Percentiles rank a stretch among this genome's conserved stretches.
Evolutionary conservation across 108 stramenopile species (phyloP).

Genomic region (Nannochloropsis oceanica): DNA sequence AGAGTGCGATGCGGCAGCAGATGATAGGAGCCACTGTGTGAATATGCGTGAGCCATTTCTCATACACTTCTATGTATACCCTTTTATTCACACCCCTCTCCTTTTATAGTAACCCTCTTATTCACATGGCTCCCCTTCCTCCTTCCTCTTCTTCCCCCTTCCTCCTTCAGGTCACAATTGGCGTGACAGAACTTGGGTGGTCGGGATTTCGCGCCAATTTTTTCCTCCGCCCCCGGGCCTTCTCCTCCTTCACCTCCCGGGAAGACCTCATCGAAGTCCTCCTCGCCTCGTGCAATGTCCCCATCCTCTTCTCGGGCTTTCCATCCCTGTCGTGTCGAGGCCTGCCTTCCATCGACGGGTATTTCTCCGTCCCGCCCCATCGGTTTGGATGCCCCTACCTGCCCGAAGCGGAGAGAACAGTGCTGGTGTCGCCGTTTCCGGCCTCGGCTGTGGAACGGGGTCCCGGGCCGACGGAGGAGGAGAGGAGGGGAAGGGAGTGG

Average conservation of each 20-base stretch:
- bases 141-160: not conserved
- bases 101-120: too few relatives aligned
- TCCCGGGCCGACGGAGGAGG: not conserved
- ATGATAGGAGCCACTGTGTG: too few relatives aligned
- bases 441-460: not conserved
- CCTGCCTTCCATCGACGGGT: not conserved
- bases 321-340: not conserved
- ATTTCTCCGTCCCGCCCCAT: not conserved
- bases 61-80: too few relatives aligned
- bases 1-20: too few relatives aligned
- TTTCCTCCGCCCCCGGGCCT: not conserved
- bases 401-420: not conserved
- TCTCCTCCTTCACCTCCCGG: not conserved
- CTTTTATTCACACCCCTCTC: too few relatives aligned
- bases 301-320: not conserved
- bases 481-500: not conserved
- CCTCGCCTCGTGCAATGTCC: not conserved
- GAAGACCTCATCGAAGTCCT: not conserved
- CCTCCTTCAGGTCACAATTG: not conserved
- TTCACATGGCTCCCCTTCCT: too few relatives aligned
- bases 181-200: not conserved
- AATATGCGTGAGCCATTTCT: too few relatives aligned
- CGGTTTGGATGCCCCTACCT: not conserved
- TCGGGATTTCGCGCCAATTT: not conserved
- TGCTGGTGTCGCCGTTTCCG: not conserved